These are phyloP conservation scores for Rugonectria rugulosa DNA, from an alignment of 2,329 filamentous ascomycete genomes.

Conservation along the genomic window DNA sequence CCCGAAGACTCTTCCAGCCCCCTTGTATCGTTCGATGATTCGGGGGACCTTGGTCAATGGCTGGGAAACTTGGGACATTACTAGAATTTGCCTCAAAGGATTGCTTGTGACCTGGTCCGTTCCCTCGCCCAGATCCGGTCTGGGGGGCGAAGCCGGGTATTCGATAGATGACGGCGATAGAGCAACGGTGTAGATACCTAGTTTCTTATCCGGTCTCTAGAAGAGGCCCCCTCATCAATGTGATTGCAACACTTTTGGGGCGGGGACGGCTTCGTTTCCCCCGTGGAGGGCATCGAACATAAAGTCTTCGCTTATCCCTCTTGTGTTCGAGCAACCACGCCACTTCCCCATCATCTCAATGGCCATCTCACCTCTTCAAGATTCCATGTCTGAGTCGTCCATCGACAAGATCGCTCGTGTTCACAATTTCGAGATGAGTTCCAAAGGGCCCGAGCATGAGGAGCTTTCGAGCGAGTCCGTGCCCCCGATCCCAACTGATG, in stretches of 20 bases:
- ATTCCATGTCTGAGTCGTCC: conserved; percentile 45
- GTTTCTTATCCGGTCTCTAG: not conserved
- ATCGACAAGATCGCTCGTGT: conserved; percentile 42
- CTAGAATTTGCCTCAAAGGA: conserved; percentile 14
- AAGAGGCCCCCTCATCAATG: conserved; percentile 6
- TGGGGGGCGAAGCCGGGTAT: not conserved
- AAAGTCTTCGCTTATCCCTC: conserved; percentile 24
- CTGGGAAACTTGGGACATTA: not conserved
- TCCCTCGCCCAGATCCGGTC: conserved; percentile 7
- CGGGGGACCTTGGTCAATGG: too few relatives aligned
- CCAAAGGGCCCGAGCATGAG: conserved; percentile 31
- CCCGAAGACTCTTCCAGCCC: not conserved
- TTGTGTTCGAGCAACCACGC: conserved; percentile 21
- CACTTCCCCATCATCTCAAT: conserved; percentile 35
- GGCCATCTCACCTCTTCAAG: conserved; percentile 38
- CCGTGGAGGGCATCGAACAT: conserved; percentile 5
- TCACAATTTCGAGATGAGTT: conserved; percentile 43
- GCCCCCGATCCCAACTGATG: conserved; percentile 27
- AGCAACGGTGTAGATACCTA: conserved; percentile 4
- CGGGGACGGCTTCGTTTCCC: conserved; percentile 8
- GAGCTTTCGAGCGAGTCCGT: conserved; percentile 30
- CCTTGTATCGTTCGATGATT: conserved; percentile 14
- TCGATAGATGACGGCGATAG: not conserved
- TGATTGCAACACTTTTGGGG: not conserved
- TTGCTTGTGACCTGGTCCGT: not conserved